Evolutionary conservation across 2,329 filamentous ascomycete genomes (phyloP).

Genomic region (Atkinsonella texensis): DNA sequence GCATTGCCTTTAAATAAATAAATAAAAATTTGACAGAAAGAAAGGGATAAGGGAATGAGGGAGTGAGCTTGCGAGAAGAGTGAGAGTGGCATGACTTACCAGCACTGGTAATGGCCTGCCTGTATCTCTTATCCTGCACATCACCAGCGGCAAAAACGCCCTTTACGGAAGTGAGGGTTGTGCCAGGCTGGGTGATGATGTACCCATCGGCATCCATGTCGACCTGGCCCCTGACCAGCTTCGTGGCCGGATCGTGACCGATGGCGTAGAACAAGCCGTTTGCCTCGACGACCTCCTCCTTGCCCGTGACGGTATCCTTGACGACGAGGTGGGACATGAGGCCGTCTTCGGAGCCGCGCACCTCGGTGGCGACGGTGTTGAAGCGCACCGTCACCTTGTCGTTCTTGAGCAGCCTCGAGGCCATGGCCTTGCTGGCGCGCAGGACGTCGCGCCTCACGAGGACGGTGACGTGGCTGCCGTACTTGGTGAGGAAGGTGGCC

Average conservation of each 20-base stretch:
- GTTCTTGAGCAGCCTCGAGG: slow-evolving; percentile 66
- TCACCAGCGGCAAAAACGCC: slow-evolving; percentile 96
- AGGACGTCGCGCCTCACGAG: slow-evolving; percentile 80
- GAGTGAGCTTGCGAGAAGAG: not conserved
- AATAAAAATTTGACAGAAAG: not conserved
- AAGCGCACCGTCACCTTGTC: slow-evolving; percentile 86
- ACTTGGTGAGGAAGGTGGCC: slow-evolving; percentile 95
- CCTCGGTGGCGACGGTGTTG: slow-evolving; percentile 70
- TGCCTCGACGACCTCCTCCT: slow-evolving; percentile 73
- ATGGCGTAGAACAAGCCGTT: slow-evolving; percentile 96
- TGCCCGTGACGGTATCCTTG: slow-evolving; percentile 64
- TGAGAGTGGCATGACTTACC: slow-evolving; percentile 42
- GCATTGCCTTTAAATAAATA: not conserved
- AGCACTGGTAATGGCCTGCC: slow-evolving; percentile 95
- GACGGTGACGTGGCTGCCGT: slow-evolving; percentile 88
- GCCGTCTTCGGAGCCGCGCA: slow-evolving; percentile 73
- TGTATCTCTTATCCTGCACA: slow-evolving; percentile 96
- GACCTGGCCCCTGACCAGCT: slow-evolving; percentile 82
- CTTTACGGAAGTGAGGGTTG: slow-evolving; percentile 73
- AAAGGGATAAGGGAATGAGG: too few species aligned
- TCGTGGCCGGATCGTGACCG: slow-evolving; percentile 86
- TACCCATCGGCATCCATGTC: slow-evolving; percentile 86
- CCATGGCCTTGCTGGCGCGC: slow-evolving; percentile 85
- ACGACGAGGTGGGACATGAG: slow-evolving; percentile 83
- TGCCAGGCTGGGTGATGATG: slow-evolving; percentile 78